Base-by-base conservation (phyloP, 192 early-diverging fungal species). In the Coemansia sp. region DNA sequence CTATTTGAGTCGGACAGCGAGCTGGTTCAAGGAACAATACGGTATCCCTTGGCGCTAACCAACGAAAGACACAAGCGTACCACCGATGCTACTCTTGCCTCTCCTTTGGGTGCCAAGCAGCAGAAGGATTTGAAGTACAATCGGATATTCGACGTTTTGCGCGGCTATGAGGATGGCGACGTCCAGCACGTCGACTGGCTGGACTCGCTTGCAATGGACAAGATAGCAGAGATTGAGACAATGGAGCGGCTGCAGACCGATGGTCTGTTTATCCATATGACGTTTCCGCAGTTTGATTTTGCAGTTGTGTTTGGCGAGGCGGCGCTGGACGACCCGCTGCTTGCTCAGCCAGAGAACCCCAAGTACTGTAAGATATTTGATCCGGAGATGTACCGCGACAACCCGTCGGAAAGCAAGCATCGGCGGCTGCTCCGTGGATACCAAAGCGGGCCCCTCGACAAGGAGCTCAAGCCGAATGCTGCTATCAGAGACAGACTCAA, bases 391-490 rank as follows among this genome's bases (percentile, higher is more conserved):
- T 67, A 86, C 18, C 73, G 91, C 11, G 97, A 99, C 71, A 99
- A 99, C 69, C 95, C 93, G 0, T 93, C 95, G 1, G 98, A 99
- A 76, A 91, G 86, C 44, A 98, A 98, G 73, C 96, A 99, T 71
- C 84, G 96, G 16, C 87, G 92, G 44, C 75, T 99, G 44, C 90
- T 91, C 12, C 87, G 98, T 66, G 92, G 90, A 57, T 95, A 98
- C 80, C 82, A 94, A 38, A 96, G 92, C 73, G 93, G 92, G 7
- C 90, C 92, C 9, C 72, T 98, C 32, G 97, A 98, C 73, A 85
- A 93, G 48, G 95, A 99, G 59, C 77, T 99, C 50, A 99, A 99
- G 77, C 98, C 98, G 45, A 96, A 98, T 65, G 92, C 98, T 4
- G 93, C 94, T 65, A 92, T 94, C 45, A 84, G 98, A 15, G 98